These are phyloP conservation scores for Rhytidhysteron rufulum DNA, from an alignment of 2,329 filamentous ascomycete species.

Conservation along the genomic window DNA sequence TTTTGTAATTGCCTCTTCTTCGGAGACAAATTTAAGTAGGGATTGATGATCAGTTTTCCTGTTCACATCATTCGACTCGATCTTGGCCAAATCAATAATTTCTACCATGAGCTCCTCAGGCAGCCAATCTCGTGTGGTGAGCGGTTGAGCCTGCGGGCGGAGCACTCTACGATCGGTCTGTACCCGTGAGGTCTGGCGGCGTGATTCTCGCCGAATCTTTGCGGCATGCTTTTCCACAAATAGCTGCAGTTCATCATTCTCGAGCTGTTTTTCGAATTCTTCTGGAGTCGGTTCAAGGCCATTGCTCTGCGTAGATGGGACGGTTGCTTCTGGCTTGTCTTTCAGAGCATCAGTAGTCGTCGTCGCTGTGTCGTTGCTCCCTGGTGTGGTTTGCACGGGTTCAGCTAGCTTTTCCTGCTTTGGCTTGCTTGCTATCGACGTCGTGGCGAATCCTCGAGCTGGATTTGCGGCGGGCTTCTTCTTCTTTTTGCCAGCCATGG, in stretches of 20 bases:
- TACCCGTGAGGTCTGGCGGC: slow-evolving; percentile 70
- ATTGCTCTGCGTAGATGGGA: slow-evolving; percentile 23
- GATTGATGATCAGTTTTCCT: slow-evolving; percentile 40
- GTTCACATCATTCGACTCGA: slow-evolving; percentile 55
- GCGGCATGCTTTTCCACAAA: slow-evolving; percentile 78
- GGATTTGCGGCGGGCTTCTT: slow-evolving; percentile 86
- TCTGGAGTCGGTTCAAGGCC: slow-evolving; percentile 68
- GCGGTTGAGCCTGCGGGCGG: slow-evolving; percentile 68
- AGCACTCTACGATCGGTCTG: slow-evolving; percentile 83
- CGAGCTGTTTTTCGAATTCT: slow-evolving; percentile 83
- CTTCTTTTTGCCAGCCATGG: slow-evolving; percentile 76
- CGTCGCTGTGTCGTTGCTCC: slow-evolving; percentile 18
- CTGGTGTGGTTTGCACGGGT: slow-evolving; percentile 7
- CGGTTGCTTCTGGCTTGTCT: slow-evolving; percentile 8
- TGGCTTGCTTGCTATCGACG: slow-evolving; percentile 79
- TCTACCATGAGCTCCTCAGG: slow-evolving; percentile 73
- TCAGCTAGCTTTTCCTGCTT: slow-evolving; percentile 45
- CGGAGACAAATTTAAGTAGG: slow-evolving; percentile 48
- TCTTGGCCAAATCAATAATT: slow-evolving; percentile 68
- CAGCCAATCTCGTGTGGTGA: slow-evolving; percentile 76
- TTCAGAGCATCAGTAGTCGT: background rate
- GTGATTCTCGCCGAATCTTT: slow-evolving; percentile 75
- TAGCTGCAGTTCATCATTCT: slow-evolving; percentile 84
- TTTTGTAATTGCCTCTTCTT: slow-evolving; percentile 74
- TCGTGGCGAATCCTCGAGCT: slow-evolving; percentile 88